Base-by-base conservation (phyloP, 768 basidiomycete genomes). In the Trametes meyenii region DNA sequence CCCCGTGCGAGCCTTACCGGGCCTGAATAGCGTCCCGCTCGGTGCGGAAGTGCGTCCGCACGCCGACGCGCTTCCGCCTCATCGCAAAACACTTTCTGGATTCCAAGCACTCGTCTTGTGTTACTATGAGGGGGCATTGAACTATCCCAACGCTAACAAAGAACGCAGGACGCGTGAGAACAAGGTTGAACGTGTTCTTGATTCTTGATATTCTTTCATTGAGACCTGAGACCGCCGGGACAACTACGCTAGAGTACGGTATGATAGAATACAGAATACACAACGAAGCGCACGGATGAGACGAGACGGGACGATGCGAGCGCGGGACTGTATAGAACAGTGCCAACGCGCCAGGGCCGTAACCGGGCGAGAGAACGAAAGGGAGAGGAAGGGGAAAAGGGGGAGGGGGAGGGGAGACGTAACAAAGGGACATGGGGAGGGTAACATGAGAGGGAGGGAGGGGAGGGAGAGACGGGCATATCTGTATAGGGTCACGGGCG, bases 261-360 rank as follows among this genome's bases (percentile, higher is more conserved):
- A 57, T 19, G 50, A 61, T 60, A 60, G 44, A 49, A 60, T 60
- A 60, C 52, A 60, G n/a, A 54, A 60, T 60, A 60, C 59, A 60
- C 52, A 53, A 58, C 33, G 8, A 50, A 36, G 21, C 36, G 10
- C 10, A 48, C 45, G 21, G 16, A 33, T 29, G 53, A 50, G 33
- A 42, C 38, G 55, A 49, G 33, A 54, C 39, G 29, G 16, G 26
- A n/a, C 26, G 26, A 17, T 19, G 17, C 21, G 44, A 33, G 26
- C 29, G 29, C 29, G 29, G 8, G 29, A 33, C 29, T 33, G 29
- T 8, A n/a, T n/a, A 33, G 29, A 8, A 33, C 29, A 33, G 10
- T 24, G 12, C 45, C 1, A 14, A 16, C 36, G 36, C 35, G 29
- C 21, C 55, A 35, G 46, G 46, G 35, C 45, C 33, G 23, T 10